These are phyloP conservation scores for Dendrobium chrysotoxum DNA, from an alignment of 106 monocot genomes.

Conservation along the genomic window DNA sequence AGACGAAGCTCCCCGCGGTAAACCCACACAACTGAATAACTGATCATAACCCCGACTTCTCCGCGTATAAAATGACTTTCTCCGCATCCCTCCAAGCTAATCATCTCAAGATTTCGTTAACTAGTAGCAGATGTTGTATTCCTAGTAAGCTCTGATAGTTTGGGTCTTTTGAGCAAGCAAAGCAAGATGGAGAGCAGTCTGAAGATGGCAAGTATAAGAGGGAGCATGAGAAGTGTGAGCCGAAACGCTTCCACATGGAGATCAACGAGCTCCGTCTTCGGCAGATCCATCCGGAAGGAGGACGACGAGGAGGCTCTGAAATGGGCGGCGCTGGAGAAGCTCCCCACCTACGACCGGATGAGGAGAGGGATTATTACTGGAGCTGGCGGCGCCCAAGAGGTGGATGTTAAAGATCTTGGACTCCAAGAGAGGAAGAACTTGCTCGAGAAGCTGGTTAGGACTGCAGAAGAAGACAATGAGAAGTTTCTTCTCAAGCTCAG, in stretches of 20 bases:
- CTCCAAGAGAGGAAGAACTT: constrained; percentile 26
- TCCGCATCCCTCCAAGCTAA: neutral
- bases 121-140: neutral
- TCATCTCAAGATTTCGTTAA: neutral
- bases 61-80: neutral
- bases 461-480: constrained; percentile 49
- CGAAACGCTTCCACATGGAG: constrained; percentile 17
- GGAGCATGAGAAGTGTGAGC: constrained; percentile 14
- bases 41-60: neutral
- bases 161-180: neutral
- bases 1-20: neutral
- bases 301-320: constrained; percentile 35
- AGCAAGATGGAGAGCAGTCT: constrained; percentile 5
- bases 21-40: neutral
- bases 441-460: constrained; percentile 32
- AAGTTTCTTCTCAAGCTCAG: constrained; percentile 38
- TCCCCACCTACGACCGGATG: constrained; percentile 35
- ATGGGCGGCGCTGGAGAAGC: constrained; percentile 41
- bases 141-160: neutral
- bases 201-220: constrained; percentile 3
- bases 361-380: constrained; percentile 27
- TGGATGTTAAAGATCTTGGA: constrained; percentile 24
- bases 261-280: constrained; percentile 9
- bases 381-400: constrained; percentile 12
- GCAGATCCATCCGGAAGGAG: constrained; percentile 13